A percentile compares a stretch with the other conserved stretches of the same genome.
phyloP scores from a whole-genome alignment of 2,329 filamentous ascomycete genomes.

The Apiospora saccharicola region DNA sequence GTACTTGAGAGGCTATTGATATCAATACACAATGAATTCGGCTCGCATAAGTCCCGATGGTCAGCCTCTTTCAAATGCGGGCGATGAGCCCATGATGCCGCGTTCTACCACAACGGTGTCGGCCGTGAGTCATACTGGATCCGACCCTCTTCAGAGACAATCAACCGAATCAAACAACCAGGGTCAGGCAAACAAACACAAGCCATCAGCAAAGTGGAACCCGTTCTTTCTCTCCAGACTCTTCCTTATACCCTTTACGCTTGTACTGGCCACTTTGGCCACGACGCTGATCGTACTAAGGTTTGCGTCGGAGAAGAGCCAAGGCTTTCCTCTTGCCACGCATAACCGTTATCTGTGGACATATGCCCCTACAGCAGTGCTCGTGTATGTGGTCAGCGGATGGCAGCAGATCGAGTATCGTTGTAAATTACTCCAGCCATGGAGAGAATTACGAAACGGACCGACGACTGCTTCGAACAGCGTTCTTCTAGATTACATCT shows the following conservation, averaged over 20 bases:
- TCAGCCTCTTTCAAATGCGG: background rate
- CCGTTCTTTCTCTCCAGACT: background rate
- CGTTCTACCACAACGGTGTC: background rate
- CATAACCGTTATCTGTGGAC: conserved; percentile 20
- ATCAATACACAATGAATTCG: background rate
- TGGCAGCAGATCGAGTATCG: conserved; percentile 24
- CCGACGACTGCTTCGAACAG: conserved; percentile 16
- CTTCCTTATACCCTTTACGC: conserved; percentile 7
- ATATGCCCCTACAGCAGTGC: conserved; percentile 20
- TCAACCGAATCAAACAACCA: background rate
- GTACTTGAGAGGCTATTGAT: background rate
- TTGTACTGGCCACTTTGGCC: background rate
- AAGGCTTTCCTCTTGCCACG: background rate
- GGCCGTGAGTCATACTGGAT: background rate
- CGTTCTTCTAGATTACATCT: conserved; percentile 24
- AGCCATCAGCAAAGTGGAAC: background rate
- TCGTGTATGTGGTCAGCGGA: conserved; percentile 20
- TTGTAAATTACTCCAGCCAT: conserved; percentile 22
- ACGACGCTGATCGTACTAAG: conserved; percentile 10
- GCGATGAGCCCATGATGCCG: background rate
- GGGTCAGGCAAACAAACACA: background rate
- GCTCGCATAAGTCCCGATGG: background rate
- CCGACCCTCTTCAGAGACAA: background rate
- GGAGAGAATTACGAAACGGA: conserved; percentile 13
- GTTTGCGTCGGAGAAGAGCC: conserved; percentile 13